Percentiles rank a stretch among this genome's conserved stretches.
Conservation (phyloP, 257 asterid genomes). For the Nicotiana sylvestris region DNA sequence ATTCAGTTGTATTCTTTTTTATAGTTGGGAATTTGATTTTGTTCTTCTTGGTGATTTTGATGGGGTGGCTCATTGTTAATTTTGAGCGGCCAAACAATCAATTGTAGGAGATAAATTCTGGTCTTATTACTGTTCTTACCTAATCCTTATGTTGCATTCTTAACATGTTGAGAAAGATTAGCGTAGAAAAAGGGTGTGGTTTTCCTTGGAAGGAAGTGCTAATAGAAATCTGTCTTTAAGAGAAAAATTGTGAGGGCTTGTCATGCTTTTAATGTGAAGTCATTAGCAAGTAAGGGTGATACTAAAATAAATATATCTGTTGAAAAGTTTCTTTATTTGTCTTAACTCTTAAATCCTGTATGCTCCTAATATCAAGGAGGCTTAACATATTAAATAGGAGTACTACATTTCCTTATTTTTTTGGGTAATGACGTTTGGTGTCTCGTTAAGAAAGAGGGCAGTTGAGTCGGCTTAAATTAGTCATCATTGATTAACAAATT, state of each 20-base stretch:
- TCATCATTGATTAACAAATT: not conserved
- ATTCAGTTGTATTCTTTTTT: not conserved
- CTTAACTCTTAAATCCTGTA: not conserved
- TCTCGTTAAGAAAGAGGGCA: not conserved
- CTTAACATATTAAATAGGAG: not conserved
- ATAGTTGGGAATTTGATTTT: not conserved
- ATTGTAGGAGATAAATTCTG: not conserved
- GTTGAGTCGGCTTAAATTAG: not conserved
- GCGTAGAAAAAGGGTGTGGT: not conserved
- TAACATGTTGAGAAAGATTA: not conserved
- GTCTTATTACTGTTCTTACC: not conserved
- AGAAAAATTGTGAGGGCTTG: not conserved
- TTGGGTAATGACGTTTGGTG: not conserved
- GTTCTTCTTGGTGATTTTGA: not conserved
- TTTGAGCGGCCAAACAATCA: not conserved
- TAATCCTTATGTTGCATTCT: not conserved
- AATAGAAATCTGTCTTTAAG: not conserved
- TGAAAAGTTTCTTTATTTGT: not conserved
- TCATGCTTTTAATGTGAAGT: not conserved
- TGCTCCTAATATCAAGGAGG: not conserved
- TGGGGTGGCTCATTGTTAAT: not conserved
- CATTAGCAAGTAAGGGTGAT: not conserved
- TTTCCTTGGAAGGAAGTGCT: not conserved
- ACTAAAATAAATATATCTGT: not conserved
- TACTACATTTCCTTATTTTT: not conserved